Evolutionary conservation across 441 rosid species (phyloP).

Genomic region (Pelargonium australe): DNA sequence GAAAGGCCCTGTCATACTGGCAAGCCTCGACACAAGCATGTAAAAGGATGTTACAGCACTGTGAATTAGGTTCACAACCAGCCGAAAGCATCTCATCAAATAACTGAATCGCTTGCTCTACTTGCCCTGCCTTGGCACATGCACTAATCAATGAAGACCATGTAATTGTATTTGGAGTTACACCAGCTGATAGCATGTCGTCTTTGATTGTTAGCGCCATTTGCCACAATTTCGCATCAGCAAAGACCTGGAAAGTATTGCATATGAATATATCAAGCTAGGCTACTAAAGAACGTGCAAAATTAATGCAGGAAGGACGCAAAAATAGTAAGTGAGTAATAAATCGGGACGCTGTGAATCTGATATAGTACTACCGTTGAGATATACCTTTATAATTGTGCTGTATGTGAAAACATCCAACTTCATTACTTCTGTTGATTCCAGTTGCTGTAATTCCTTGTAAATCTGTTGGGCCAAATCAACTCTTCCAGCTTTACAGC

Average conservation of each 20-base stretch:
- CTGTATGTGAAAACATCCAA: slow-evolving; percentile 87
- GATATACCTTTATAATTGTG: slow-evolving; percentile 74
- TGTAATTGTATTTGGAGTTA: slow-evolving; percentile 63
- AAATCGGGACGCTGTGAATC: background rate
- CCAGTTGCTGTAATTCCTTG: slow-evolving; percentile 62
- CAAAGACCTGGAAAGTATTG: slow-evolving; percentile 54
- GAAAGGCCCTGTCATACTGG: slow-evolving; percentile 91
- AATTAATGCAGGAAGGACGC: background rate
- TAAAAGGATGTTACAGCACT: slow-evolving; percentile 68
- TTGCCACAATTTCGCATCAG: slow-evolving; percentile 89
- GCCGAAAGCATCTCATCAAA: slow-evolving; percentile 78
- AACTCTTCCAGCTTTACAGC: slow-evolving; percentile 76
- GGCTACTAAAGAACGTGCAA: slow-evolving; percentile 4
- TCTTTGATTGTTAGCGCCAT: slow-evolving; percentile 80
- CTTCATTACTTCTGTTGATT: slow-evolving; percentile 53
- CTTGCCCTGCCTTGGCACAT: slow-evolving; percentile 82
- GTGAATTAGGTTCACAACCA: slow-evolving; percentile 81
- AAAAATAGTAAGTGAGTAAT: slow-evolving; percentile 12
- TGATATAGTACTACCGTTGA: slow-evolving; percentile 13
- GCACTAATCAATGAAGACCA: slow-evolving; percentile 96
- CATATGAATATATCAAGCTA: slow-evolving; percentile 12
- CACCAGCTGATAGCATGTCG: slow-evolving; percentile 72
- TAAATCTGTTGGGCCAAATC: slow-evolving; percentile 84
- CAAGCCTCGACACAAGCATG: slow-evolving; percentile 87
- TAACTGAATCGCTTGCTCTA: slow-evolving; percentile 67